Base-by-base conservation (phyloP, 1,284 basidiomycete genomes). In the Cutaneotrichosporon daszewskae region DNA sequence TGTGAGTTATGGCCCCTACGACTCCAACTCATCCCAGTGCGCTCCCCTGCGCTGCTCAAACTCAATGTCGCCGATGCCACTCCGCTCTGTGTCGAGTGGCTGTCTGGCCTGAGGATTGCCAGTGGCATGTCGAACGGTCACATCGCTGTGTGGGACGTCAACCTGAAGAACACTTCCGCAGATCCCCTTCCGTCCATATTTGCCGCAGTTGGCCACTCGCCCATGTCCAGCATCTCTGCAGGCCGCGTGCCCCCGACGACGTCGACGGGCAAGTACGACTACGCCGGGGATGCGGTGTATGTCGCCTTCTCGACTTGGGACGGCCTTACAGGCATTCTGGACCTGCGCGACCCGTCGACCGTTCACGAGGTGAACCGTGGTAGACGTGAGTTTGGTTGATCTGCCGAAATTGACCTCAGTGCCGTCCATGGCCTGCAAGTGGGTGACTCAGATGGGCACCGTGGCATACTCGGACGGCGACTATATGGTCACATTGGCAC, bases 81-180 rank as follows among this genome's bases (percentile, higher is more conserved):
- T 13, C 83, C 80, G 53, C 85, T 79, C 76, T 77, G 79, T 25
- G 74, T 92, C 31, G 87, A 91, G 57, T 94, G 88, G 88, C 83
- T 82, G 2, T 87, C 87, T 53, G 87, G 85, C 47, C 81, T 84
- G 45, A 59, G 83, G 4, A 62, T 95, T 3, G 87, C 83, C 3
- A 77, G 84, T 5, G 88, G 88, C 1, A 82, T 83, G 24, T 83
- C 85, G 2, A 85, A 87, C 54, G 89, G 89, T 3, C 76, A 75
- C 29, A 77, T 91, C 37, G 83, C 79, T 0, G 77, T 89, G 2
- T 91, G 83, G 69, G 76, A 90, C 54, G 62, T 74, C 4, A 62
- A 78, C 20, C 3, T 41, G 16, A 17, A 22, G 17, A 27, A 7
- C 77, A 0, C 48, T 72, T 1, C 34, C 31, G 24, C 8, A 46